Conservation (phyloP, 306 rosid species). For the Bauhinia variegata region DNA sequence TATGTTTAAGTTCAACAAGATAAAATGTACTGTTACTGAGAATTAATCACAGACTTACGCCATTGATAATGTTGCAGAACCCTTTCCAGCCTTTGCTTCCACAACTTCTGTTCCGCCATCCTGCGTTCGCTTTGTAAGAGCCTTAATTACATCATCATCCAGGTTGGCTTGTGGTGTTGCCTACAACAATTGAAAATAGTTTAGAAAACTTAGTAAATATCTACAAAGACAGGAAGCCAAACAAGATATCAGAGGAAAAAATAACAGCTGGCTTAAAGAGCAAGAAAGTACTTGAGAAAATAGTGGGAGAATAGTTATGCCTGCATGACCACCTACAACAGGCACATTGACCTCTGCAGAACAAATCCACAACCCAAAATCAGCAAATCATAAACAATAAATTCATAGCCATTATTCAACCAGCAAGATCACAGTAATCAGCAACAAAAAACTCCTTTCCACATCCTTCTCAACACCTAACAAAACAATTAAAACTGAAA, state of each 20-base stretch:
- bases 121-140: slow-evolving; percentile 93
- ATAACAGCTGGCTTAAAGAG: neutral
- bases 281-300: slow-evolving; percentile 78
- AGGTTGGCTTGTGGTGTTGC: slow-evolving; percentile 86
- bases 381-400: slow-evolving; percentile 17
- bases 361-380: slow-evolving; percentile 22
- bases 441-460: neutral
- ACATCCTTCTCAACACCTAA: neutral
- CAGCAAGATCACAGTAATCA: neutral
- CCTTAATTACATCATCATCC: slow-evolving; percentile 58
- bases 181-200: slow-evolving; percentile 46
- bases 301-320: slow-evolving; percentile 90
- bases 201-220: slow-evolving; percentile 12
- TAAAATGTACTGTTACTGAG: neutral
- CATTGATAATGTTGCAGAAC: slow-evolving; percentile 98
- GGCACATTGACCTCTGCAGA: slow-evolving; percentile 93
- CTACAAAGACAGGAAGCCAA: slow-evolving; percentile 26
- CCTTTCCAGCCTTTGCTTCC: slow-evolving; percentile 99
- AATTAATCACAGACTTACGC: slow-evolving; percentile 76
- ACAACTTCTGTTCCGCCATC: slow-evolving; percentile 99
- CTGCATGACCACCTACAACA: slow-evolving; percentile 98
- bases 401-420: slow-evolving; percentile 8
- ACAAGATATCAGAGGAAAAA: slow-evolving; percentile 4
- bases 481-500: neutral
- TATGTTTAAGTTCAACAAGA: neutral